Conservation (phyloP, 805 yeast species). For the Candida corydali region DNA sequence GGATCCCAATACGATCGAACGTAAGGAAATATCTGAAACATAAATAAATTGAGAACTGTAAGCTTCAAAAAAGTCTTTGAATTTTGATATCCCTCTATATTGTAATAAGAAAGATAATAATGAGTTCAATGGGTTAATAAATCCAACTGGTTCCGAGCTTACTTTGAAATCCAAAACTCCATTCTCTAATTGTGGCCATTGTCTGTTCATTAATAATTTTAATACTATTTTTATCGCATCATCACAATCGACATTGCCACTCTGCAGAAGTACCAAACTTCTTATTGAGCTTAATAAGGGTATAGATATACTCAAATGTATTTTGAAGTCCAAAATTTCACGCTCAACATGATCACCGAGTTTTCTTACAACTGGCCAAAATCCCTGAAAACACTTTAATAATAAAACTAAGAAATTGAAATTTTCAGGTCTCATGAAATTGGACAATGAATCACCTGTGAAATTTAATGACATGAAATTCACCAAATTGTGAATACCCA, state of each 20-base stretch:
- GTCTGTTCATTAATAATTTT: slow-evolving; percentile 25
- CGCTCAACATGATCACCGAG: slow-evolving; percentile 65
- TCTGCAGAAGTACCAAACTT: slow-evolving; percentile 21
- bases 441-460: slow-evolving; percentile 12
- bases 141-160: slow-evolving; percentile 49
- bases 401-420: slow-evolving; percentile 42
- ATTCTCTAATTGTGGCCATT: slow-evolving; percentile 16
- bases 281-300: slow-evolving; percentile 41
- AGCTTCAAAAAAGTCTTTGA: slow-evolving; percentile 28
- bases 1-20: slow-evolving; percentile 56
- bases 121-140: slow-evolving; percentile 57
- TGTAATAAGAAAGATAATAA: slow-evolving; percentile 44
- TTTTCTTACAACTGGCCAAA: slow-evolving; percentile 52
- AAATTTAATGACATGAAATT: slow-evolving; percentile 23
- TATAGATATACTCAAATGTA: slow-evolving; percentile 47
- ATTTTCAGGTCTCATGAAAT: slow-evolving; percentile 30
- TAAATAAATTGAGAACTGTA: slow-evolving; percentile 14
- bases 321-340: slow-evolving; percentile 48
- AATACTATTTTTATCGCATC: slow-evolving; percentile 24
- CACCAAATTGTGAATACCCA: slow-evolving; percentile 27
- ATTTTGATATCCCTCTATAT: slow-evolving; percentile 23
- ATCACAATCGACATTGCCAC: slow-evolving; percentile 14
- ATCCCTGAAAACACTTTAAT: slow-evolving; percentile 55
- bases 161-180: slow-evolving; percentile 39
- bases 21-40: slow-evolving; percentile 54